Conservation (phyloP, 805 yeast genomes). For the Teunomyces tritomae region DNA sequence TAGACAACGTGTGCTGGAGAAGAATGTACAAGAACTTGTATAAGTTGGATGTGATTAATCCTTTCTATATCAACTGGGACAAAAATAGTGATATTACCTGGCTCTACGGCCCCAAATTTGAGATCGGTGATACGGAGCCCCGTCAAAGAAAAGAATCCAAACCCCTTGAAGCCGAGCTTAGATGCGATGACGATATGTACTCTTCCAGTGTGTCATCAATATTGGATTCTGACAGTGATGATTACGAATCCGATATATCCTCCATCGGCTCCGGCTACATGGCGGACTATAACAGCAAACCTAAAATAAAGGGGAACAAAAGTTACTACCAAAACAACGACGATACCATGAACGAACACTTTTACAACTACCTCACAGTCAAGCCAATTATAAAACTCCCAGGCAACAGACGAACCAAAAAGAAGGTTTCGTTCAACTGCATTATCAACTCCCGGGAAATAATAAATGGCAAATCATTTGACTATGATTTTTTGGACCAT, state of each 20-base stretch:
- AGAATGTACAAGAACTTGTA: constrained; percentile 32
- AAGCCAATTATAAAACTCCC: constrained; percentile 18
- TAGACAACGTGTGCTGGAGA: constrained; percentile 41
- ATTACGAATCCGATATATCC: constrained; percentile 11
- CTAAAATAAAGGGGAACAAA: neutral
- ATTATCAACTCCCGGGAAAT: constrained; percentile 46
- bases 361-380: constrained; percentile 10
- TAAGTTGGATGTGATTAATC: constrained; percentile 32
- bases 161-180: neutral
- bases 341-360: constrained; percentile 7
- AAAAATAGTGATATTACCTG: constrained; percentile 54
- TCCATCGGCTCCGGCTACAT: constrained; percentile 15
- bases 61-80: constrained; percentile 51
- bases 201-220: constrained; percentile 4
- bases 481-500: constrained; percentile 42
- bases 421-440: constrained; percentile 41
- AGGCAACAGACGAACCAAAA: constrained; percentile 3
- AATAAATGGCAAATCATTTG: constrained; percentile 42
- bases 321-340: constrained; percentile 1
- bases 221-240: constrained; percentile 8
- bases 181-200: constrained; percentile 16
- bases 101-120: constrained; percentile 49
- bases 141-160: neutral
- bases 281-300: constrained; percentile 11
- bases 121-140: neutral